Evolutionary conservation across 129 eudicot species (phyloP), one percentile per base, ranked within the genome.

Genomic region (Solidago caesia): DNA sequence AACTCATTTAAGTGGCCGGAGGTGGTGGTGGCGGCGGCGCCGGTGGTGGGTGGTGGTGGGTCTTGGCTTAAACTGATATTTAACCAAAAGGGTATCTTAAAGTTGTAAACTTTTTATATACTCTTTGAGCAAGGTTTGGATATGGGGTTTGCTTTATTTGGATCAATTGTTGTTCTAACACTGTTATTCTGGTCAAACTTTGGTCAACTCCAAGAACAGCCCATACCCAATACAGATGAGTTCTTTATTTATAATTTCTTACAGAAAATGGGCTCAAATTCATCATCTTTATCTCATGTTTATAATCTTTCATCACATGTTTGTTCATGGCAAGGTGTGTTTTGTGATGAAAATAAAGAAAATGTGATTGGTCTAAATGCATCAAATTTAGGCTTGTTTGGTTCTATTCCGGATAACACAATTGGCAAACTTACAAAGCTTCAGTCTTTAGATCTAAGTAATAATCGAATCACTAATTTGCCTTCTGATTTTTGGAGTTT

Each of bases 401-500:
- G 97, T 82, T 82, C 75, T 2, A 80, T 91, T 64, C 92, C 97
- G 55, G 97, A 91, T 67, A 81, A 75, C 85, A 83, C 96, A 60
- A 85, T 91, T 82, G 97, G 97, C 56, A 91, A 91, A 71, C 91
- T 91, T 70, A 66, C 60, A 74, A 85, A 87, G 76, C 89, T 91
- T 72, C 78, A 85, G 60, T 78, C 68, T 79, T 86, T 91, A 85
- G 97, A 91, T 89, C 83, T 91, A 44, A 91, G 97, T 84, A 85
- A 64, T 39, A 91, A 91, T 75, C 83, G 81, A 33, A 86, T 91
- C 29, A 85, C 87, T 79, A 77, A 39, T 63, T 77, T 91, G 86
- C 90, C 96, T 60, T 79, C 85, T 61, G 97, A 91, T 88, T 86
- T 91, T 53, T 91, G 96, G 96, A 91, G 96, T 76, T 85, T 91